Base-by-base conservation (phyloP, 371 early-diverging fungal species). In the Smittium culicis region DNA sequence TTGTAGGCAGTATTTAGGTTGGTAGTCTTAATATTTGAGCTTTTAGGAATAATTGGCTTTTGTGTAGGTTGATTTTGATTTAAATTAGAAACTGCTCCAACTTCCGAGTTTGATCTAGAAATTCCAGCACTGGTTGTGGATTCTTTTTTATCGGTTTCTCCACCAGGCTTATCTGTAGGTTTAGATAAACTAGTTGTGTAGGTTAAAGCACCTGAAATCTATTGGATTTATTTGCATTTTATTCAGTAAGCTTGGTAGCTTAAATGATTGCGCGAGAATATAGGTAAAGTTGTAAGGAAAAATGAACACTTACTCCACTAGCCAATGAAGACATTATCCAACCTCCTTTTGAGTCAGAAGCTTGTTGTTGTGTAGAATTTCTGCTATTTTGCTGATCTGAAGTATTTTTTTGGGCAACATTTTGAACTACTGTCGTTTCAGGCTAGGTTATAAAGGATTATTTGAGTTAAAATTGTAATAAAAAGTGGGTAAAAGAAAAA, bases 281-380 rank as follows among this genome's bases (percentile, higher is more conserved):
- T n/a, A n/a, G n/a, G n/a, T n/a, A n/a, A n/a, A n/a, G n/a, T n/a
- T n/a, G n/a, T n/a, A n/a, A n/a, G n/a, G n/a, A n/a, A n/a, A n/a
- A n/a, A n/a, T 87, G 25, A 59, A 67, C 73, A 25, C 61, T 77
- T 57, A 82, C 57, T 27, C 77, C 76, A 33, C 72, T 74, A 20
- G 78, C 75, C 33, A 88, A 72, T 16, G 88, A 86, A 3, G 87
- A 85, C 3, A 88, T 82, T 0, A 88, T 88, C 90, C 90, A 88
- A 5, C 86, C 86, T 30, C 85, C 83, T 88, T 88, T 88, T 25
- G 79, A 77, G 54, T 80, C 83, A 0, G 82, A 71, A 29, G 64
- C 70, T 31, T 68, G 63, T 0, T 74, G 55, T 17, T 66, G 66
- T 28, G 67, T 62, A 5, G 63, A 62, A 35, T 56, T 55, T 27